These are phyloP conservation scores for Hymenoscyphus repandus DNA, from an alignment of 2,329 filamentous ascomycete species.

Conservation along the genomic window DNA sequence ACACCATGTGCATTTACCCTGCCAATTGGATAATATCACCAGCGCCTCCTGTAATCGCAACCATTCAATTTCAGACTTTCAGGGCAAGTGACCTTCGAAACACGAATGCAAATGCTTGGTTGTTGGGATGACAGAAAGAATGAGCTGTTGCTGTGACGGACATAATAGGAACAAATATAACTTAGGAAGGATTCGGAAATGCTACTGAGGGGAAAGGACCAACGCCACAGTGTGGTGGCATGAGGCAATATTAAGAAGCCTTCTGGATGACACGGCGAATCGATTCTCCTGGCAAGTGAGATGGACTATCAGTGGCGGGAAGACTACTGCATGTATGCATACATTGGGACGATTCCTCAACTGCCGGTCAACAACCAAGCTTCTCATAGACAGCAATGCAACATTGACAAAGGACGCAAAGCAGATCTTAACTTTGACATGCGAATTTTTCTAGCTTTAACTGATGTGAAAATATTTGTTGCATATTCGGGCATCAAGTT, in stretches of 20 bases:
- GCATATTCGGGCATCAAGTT: no score
- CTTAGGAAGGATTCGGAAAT: no score
- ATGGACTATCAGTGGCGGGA: not conserved
- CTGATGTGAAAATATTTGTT: no score
- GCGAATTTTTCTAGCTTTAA: not conserved
- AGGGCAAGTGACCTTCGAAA: not conserved
- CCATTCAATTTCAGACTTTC: not conserved
- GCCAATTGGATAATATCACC: not conserved
- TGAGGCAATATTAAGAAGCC: not conserved
- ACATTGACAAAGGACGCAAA: not conserved
- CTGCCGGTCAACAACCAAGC: not conserved
- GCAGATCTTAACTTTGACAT: not conserved
- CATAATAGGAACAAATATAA: no score
- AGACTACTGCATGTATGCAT: not conserved
- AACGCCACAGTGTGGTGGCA: no score
- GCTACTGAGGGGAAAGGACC: no score
- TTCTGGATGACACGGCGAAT: not conserved
- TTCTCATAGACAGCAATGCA: not conserved
- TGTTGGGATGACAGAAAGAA: no score
- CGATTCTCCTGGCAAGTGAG: not conserved
- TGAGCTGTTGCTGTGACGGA: no score
- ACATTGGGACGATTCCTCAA: not conserved
- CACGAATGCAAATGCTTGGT: no score
- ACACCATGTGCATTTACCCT: not conserved
- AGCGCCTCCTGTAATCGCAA: not conserved